These are phyloP conservation scores for Plasmopara muralis DNA, from an alignment of 352 stramenopile species.

Conservation along the genomic window DNA sequence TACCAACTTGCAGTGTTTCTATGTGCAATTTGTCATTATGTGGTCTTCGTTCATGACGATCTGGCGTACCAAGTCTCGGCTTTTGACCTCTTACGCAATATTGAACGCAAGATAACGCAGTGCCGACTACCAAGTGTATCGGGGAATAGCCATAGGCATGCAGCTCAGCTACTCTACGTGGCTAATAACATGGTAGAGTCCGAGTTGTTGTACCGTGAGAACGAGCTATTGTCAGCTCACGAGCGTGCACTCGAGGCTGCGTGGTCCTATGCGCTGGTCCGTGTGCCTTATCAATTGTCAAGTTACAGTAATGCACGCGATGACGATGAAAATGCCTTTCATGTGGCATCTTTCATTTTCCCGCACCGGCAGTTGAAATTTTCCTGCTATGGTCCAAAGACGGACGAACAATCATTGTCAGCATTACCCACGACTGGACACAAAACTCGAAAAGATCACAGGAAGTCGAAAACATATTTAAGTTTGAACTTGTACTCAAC, in stretches of 20 bases:
- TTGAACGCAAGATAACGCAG: slow-evolving; percentile 46
- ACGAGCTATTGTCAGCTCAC: slow-evolving; percentile 29
- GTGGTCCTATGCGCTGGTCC: slow-evolving; percentile 22
- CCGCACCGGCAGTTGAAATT: slow-evolving; percentile 16
- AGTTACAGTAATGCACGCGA: slow-evolving; percentile 5
- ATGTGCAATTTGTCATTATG: slow-evolving; percentile 70
- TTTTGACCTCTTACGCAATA: slow-evolving; percentile 39
- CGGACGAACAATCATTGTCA: slow-evolving; percentile 1
- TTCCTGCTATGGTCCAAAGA: slow-evolving; percentile 1
- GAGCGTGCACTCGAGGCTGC: slow-evolving; percentile 29
- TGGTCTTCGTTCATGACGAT: slow-evolving; percentile 54
- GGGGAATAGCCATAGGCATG: slow-evolving; percentile 40
- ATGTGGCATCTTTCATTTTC: slow-evolving; percentile 15
- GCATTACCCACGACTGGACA: slow-evolving; percentile 3
- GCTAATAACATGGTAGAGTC: slow-evolving; percentile 37
- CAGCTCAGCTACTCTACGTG: slow-evolving; percentile 54
- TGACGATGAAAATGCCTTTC: slow-evolving; percentile 2
- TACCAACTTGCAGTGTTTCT: slow-evolving; percentile 62
- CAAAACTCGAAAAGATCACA: slow-evolving; percentile 10
- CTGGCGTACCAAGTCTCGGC: slow-evolving; percentile 33
- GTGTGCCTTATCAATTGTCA: slow-evolving; percentile 15
- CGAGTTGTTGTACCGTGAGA: slow-evolving; percentile 27
- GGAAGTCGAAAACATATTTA: neutral
- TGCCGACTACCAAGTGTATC: slow-evolving; percentile 59
- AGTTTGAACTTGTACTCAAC: slow-evolving; percentile 18